Evolutionary conservation across 306 rosid genomes (phyloP), one percentile per base, ranked within the genome.

Genomic region (Prunus campanulata): DNA sequence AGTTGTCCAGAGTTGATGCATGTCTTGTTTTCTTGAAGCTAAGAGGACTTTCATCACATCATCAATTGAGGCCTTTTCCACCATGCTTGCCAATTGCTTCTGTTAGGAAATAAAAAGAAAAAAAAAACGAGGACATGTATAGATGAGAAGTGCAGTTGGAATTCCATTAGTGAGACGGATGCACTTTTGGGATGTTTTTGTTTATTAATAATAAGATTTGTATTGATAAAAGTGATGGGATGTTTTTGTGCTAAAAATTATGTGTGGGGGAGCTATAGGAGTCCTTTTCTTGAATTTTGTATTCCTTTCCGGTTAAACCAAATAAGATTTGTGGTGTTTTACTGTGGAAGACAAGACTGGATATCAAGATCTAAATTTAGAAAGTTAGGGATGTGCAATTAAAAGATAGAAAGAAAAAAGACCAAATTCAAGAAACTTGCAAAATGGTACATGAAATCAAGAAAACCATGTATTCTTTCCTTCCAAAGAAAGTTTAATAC

Each of bases 21-120:
- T 92, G 89, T 96, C 98, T 88, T 92, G 98, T 81, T 92, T 92
- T 77, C 96, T 89, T 12, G 99, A 96, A 11, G 98, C 99, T 30
- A 92, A 20, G 0, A 96, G 83, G 12, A 96, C 99, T 77, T 92
- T 96, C 99, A 96, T 96, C 27, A 96, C 99, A 82, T 96, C 99
- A 72, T 96, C 99, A 51, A 96, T 89, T 0, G 99, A 96, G 47
- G 97, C 93, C 77, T 96, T 92, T 86, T 96, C 98, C 42, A 96
- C 99, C 97, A 96, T 96, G 91, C 91, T 92, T 2, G 96, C 91
- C 64, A 96, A 80, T 93, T 96, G 99, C 83, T 96, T 96, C 99
- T 96, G 88, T 61, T 8, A 42, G 35, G 75, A 24, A 24, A 35
- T 10, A 63, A 11, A 18, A 81, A 52, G 15, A 25, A 32, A 1